phyloP scores from a whole-genome alignment of 805 yeast genomes.

The Kodamaea kaohsiungensis region DNA sequence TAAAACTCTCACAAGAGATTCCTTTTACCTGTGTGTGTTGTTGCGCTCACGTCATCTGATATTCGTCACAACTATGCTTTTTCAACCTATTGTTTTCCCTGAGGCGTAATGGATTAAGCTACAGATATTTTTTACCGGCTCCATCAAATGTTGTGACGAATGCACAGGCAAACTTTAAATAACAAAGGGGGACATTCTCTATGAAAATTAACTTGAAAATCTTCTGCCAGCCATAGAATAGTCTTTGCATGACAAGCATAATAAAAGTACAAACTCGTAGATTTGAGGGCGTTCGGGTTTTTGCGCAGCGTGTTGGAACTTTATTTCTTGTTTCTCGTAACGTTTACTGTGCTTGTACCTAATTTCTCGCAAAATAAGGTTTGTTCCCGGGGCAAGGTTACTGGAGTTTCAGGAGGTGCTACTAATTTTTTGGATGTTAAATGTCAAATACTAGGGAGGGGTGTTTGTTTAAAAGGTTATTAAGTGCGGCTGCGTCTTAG shows the following conservation, averaged over 20 bases:
- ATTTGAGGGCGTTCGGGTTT: neutral
- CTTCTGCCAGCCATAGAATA: neutral
- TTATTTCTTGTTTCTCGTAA: neutral
- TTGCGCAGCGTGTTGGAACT: neutral
- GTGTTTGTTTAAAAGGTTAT: neutral
- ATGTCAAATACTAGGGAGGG: neutral
- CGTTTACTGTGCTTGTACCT: neutral
- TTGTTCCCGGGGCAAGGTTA: neutral
- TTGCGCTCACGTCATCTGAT: slow-evolving; percentile 1
- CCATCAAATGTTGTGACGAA: neutral
- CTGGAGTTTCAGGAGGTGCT: neutral
- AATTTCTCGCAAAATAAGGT: neutral
- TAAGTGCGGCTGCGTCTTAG: neutral
- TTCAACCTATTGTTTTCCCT: slow-evolving; percentile 1
- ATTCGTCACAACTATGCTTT: slow-evolving; percentile 3
- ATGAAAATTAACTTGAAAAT: neutral
- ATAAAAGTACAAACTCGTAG: neutral
- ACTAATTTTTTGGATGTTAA: neutral
- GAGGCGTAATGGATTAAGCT: neutral
- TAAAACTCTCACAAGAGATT: neutral
- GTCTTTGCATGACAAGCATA: neutral
- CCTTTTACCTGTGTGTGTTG: neutral
- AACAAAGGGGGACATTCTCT: neutral
- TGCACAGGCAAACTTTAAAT: neutral
- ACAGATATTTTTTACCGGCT: neutral